Percentiles rank a stretch among this genome's conserved stretches.
Conservation (phyloP, 1,284 basidiomycete species). For the Schizophyllum commune region DNA sequence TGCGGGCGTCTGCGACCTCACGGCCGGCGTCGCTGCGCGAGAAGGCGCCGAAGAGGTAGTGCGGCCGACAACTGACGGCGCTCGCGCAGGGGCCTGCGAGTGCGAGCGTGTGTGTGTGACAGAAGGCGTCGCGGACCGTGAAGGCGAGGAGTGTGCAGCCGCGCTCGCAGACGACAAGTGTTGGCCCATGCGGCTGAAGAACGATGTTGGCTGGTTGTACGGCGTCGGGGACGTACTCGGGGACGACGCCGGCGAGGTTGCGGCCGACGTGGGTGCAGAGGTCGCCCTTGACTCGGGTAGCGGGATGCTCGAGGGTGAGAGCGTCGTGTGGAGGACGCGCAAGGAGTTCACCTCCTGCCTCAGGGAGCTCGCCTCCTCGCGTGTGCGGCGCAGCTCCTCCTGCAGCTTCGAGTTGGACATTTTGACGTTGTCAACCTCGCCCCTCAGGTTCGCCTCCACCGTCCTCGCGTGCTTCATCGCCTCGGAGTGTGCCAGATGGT, state of each 20-base stretch:
- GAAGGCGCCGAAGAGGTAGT: not conserved
- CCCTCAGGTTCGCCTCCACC: slow-evolving; percentile 51
- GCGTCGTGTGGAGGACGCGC: slow-evolving; percentile 37
- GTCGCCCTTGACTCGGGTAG: slow-evolving; percentile 19
- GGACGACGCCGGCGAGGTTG: slow-evolving; percentile 24
- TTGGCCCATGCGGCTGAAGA: slow-evolving; percentile 38
- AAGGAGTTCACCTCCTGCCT: slow-evolving; percentile 56
- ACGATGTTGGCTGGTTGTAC: slow-evolving; percentile 26
- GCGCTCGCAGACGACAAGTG: not conserved
- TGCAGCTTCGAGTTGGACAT: slow-evolving; percentile 50
- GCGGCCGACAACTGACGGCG: slow-evolving; percentile 10
- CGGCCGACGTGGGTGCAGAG: slow-evolving; percentile 15
- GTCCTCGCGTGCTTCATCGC: slow-evolving; percentile 55
- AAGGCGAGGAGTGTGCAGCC: slow-evolving; percentile 35
- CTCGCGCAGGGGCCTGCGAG: not conserved
- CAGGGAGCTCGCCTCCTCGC: slow-evolving; percentile 60
- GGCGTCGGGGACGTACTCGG: slow-evolving; percentile 30
- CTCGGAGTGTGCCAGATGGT: slow-evolving; percentile 70
- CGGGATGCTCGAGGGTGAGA: slow-evolving; percentile 19
- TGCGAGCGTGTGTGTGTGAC: slow-evolving; percentile 17
- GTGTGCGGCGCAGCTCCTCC: slow-evolving; percentile 44
- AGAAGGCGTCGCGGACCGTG: slow-evolving; percentile 43
- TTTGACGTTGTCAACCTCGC: slow-evolving; percentile 58
- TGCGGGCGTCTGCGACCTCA: slow-evolving; percentile 21
- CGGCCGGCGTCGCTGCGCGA: slow-evolving; percentile 12